phyloP scores from a whole-genome alignment of 768 basidiomycete species.

The Suillus bovinus region DNA sequence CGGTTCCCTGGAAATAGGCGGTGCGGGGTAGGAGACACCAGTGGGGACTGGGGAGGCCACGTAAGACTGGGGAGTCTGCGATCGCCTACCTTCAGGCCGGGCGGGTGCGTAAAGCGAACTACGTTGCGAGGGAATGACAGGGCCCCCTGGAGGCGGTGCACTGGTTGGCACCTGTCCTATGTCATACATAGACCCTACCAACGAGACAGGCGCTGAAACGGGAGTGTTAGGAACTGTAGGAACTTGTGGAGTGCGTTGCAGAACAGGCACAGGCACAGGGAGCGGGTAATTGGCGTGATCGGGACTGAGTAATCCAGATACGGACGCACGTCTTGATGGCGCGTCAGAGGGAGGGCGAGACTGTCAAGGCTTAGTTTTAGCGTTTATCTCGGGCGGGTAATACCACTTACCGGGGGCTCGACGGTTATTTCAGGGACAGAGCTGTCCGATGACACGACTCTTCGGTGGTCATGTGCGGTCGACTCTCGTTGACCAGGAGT shows the following conservation, averaged over 20 bases:
- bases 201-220: constrained; percentile 7
- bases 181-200: constrained; percentile 19
- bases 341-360: constrained; percentile 34
- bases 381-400: background rate
- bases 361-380: constrained; percentile 16
- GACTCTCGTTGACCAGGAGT: constrained; percentile 14
- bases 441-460: constrained; percentile 33
- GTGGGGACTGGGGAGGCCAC: constrained; percentile 26
- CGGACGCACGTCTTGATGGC: constrained; percentile 26
- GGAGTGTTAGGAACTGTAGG: constrained; percentile 20
- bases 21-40: constrained; percentile 27
- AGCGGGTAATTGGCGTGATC: constrained; percentile 32
- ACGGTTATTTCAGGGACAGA: constrained; percentile 35
- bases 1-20: constrained; percentile 29
- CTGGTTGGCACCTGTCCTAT: constrained; percentile 17
- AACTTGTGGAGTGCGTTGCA: constrained; percentile 14
- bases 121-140: constrained; percentile 22
- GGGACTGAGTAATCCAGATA: constrained; percentile 28
- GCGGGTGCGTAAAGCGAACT: constrained; percentile 13
- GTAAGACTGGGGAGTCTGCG: constrained; percentile 26
- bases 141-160: constrained; percentile 17
- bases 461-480: constrained; percentile 15
- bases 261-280: constrained; percentile 23
- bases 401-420: constrained; percentile 31
- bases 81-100: constrained; percentile 20